These are phyloP conservation scores for Parasitella parasitica DNA, from an alignment of 371 early-diverging fungal genomes.

Conservation along the genomic window DNA sequence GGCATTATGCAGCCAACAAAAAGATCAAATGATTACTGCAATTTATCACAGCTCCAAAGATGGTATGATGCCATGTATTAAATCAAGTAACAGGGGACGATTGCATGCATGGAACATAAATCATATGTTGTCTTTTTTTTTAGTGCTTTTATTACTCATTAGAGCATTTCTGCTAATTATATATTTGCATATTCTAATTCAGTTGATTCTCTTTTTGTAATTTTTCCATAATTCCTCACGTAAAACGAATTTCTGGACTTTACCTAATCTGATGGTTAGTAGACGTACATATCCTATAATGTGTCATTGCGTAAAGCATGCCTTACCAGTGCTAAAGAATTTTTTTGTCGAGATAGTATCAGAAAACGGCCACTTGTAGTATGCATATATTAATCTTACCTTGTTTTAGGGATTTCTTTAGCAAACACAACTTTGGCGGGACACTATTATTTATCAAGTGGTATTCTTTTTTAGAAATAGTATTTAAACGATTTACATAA, in stretches of 20 bases:
- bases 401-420: constrained; percentile 36
- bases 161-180: background rate
- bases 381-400: constrained; percentile 7
- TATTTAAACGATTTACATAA: no score
- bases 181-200: background rate
- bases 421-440: constrained; percentile 32
- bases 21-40: background rate
- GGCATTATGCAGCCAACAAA: background rate
- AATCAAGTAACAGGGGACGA: background rate
- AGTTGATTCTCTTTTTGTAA: constrained; percentile 24
- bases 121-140: background rate
- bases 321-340: constrained; percentile 27
- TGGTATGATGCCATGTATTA: background rate
- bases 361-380: background rate
- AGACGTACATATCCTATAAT: background rate
- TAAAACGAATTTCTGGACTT: constrained; percentile 38
- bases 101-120: background rate
- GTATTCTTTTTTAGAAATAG: background rate
- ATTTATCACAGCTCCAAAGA: no score
- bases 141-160: background rate
- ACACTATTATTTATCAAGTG: no score
- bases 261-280: constrained; percentile 21
- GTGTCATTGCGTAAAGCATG: background rate
- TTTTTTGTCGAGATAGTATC: background rate
- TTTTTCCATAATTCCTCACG: constrained; percentile 24